Conservation (phyloP, 495 filamentous ascomycete genomes). For the Baudoinia panamericana region DNA sequence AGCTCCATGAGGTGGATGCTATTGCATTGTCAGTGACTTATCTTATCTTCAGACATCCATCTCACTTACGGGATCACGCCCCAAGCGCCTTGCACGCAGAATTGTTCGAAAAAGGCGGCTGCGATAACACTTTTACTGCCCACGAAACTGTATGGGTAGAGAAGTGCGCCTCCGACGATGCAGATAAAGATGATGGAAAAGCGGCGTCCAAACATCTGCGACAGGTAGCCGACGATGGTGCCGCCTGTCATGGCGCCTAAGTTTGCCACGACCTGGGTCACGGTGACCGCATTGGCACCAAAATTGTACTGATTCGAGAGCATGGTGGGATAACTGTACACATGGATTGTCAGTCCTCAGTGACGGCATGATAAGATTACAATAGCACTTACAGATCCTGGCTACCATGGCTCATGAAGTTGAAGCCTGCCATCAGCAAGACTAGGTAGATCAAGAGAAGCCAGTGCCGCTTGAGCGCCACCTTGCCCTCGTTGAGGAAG, state of each 20-base stretch:
- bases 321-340: constrained; percentile 83
- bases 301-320: constrained; percentile 66
- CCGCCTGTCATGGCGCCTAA: constrained; percentile 68
- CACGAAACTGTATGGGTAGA: constrained; percentile 76
- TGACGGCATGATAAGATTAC: too few relatives aligned
- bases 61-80: constrained; percentile 49
- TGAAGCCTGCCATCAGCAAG: constrained; percentile 79
- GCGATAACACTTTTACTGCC: constrained; percentile 50
- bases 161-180: constrained; percentile 60
- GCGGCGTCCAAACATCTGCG: constrained; percentile 70
- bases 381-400: constrained; percentile 90
- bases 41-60: not conserved
- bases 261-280: constrained; percentile 74
- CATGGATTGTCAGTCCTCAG: too few relatives aligned
- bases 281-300: constrained; percentile 54
- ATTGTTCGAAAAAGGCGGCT: constrained; percentile 83
- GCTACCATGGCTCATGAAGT: constrained; percentile 87
- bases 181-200: constrained; percentile 68
- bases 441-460: constrained; percentile 66
- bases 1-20: constrained; percentile 76
- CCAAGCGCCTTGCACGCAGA: constrained; percentile 81
- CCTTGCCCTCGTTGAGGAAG: constrained; percentile 62
- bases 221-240: constrained; percentile 62
- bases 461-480: constrained; percentile 68
- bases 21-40: not conserved